Base-by-base conservation (phyloP, 2,329 filamentous ascomycete species). In the Rutstroemia sp. region DNA sequence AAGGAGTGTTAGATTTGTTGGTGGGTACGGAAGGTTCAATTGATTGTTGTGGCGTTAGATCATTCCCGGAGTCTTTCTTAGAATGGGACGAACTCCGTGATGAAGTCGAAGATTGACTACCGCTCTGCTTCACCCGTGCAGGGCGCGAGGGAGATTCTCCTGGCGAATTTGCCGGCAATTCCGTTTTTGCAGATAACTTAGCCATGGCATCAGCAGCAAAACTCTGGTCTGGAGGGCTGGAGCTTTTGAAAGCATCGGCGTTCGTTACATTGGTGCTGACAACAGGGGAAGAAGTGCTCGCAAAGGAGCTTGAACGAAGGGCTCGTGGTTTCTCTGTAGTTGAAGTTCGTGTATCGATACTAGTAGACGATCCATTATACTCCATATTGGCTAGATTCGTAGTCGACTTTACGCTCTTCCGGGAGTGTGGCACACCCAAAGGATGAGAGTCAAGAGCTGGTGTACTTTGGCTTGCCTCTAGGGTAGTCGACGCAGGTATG, bases 231-330 rank as follows among this genome's bases (percentile, higher is more conserved):
- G 80, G 78, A 5, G 78, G 77, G 1, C 75, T 65, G 14, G 74
- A 79, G 14, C 79, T 76, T 59, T 79, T 81, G 62, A 81, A 80
- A 12, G 83, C 76, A 59, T 90, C 86, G 19, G 83, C 82, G 60
- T 86, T 85, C 0, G 81, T 78, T 37, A 79, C 77, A 64, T 90
- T 85, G 0, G 85, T 83, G 30, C 81, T 83, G 6, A 92, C 80
- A 19, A 85, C 74, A 1, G 88, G 85, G 54, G 82, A 79, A 2
- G 85, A 79, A 25, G 80, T 79, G 56, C 75, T 77, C 10, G 82
- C 80, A 62, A 87, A 85, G 0, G 86, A 86, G 39, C 78, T 76
- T 2, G 85, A 81, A 47, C 83, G 76, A 58, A 86, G 75, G 1
- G 76, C 74, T 63, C 77, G 79, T 30, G 84, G 80, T 38, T 76